Base-by-base conservation (phyloP, 176 grass and related monocot species). In the Raddia guianensis region DNA sequence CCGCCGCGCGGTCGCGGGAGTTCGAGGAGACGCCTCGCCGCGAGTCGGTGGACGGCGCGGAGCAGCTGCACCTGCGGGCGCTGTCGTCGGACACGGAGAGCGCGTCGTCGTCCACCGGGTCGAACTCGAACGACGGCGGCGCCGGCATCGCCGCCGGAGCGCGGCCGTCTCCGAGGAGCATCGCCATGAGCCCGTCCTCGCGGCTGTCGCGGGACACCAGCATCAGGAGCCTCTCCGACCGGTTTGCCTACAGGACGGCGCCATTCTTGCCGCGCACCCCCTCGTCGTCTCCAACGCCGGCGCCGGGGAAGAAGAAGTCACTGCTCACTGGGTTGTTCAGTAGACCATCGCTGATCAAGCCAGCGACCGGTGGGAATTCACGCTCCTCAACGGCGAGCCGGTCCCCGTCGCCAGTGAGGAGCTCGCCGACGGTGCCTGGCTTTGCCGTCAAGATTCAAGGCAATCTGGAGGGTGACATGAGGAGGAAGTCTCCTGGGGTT, bases 31-130 rank as follows among this genome's bases (percentile, higher is more conserved):
- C 43, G 51, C 43, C 70, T 68, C 67, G 81, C 44, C 65, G 74
- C 27, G 80, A 78, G 32, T 91, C 92, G 7, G 91, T 87, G 63
- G 87, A 83, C 56, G 69, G 77, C 20, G 59, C 18, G 0, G 79
- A 90, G 50, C 75, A 73, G 14, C 86, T 80, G 7, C 62, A 73
- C 27, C 86, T 80, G 7, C 62, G 5, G 0, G 68, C 21, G 15
- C 5, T 87, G 12, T 91, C 84, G 0, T 91, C 86, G 3, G 85
- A 95, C 46, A 92, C 93, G 2, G 90, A 90, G 56, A 95, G 84
- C 81, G 72, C 72, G 33, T 91, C 91, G 33, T 91, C 91, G 37
- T 86, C 90, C 9, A 84, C 73, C 18, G 71, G 74, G n/a, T 35
- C 77, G 44, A 77, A 76, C 27, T 27, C 27, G n/a, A 59, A 79